These are phyloP conservation scores for Fusarium sp. DNA, from an alignment of 2,329 filamentous ascomycete species.

Conservation along the genomic window DNA sequence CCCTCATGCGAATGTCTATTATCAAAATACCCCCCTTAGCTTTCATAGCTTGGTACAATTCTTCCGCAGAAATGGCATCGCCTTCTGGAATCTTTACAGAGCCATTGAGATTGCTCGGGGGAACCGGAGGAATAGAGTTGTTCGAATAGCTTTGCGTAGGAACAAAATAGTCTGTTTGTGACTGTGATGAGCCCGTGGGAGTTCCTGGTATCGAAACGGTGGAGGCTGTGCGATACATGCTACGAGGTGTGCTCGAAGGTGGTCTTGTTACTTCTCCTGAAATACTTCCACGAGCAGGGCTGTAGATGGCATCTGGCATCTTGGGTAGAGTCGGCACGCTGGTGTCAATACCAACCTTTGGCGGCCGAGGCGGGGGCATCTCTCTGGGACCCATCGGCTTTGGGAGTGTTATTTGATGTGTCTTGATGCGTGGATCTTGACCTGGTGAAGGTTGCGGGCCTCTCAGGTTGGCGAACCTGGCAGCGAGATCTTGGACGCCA, in stretches of 20 bases:
- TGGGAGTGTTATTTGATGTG: slow-evolving; percentile 55
- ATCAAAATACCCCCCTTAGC: slow-evolving; percentile 72
- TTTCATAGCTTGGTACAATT: slow-evolving; percentile 76
- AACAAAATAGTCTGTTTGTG: slow-evolving; percentile 48
- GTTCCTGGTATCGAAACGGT: slow-evolving; percentile 51
- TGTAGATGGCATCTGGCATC: slow-evolving; percentile 79
- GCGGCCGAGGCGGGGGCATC: slow-evolving; percentile 60
- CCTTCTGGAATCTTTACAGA: slow-evolving; percentile 61
- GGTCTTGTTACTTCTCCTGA: slow-evolving; percentile 72
- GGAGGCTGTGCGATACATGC: slow-evolving; percentile 70
- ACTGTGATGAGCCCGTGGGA: slow-evolving; percentile 41
- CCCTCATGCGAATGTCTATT: slow-evolving; percentile 84
- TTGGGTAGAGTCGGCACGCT: slow-evolving; percentile 71
- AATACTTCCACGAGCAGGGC: slow-evolving; percentile 77
- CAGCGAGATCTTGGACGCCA: slow-evolving; percentile 59
- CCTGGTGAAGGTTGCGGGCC: slow-evolving; percentile 52
- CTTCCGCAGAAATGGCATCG: slow-evolving; percentile 71
- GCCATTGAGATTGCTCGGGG: slow-evolving; percentile 55
- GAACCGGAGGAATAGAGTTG: slow-evolving; percentile 44
- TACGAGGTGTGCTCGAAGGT: slow-evolving; percentile 71
- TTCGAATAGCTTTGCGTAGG: slow-evolving; percentile 43
- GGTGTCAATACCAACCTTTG: slow-evolving; percentile 60
- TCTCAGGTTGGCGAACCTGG: slow-evolving; percentile 67
- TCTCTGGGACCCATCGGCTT: slow-evolving; percentile 60
- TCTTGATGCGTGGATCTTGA: slow-evolving; percentile 64